These are phyloP conservation scores for Globisporangium okanoganense DNA, from an alignment of 352 stramenopile genomes.

Conservation along the genomic window DNA sequence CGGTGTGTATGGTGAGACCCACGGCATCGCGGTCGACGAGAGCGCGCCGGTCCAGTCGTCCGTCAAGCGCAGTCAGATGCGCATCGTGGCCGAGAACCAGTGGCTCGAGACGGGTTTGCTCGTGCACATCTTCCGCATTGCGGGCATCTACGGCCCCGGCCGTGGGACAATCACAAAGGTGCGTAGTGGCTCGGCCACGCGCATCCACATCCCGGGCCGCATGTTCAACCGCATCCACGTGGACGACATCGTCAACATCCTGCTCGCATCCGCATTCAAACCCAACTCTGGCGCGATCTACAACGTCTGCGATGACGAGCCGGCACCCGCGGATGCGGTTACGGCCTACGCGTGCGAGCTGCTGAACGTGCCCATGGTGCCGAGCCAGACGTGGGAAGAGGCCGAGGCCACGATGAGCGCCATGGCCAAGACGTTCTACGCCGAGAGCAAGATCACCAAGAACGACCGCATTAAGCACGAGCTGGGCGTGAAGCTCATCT, in stretches of 20 bases:
- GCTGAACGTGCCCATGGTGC: constrained; percentile 41
- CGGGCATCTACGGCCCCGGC: constrained; percentile 89
- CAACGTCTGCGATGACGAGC: constrained; percentile 90
- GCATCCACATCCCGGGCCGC: constrained; percentile 70
- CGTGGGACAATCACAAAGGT: constrained; percentile 81
- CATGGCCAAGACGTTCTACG: constrained; percentile 86
- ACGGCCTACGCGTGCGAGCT: constrained; percentile 77
- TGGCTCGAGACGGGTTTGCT: constrained; percentile 76
- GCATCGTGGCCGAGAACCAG: constrained; percentile 67
- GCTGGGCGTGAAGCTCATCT: constrained; percentile 61
- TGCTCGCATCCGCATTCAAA: constrained; percentile 60
- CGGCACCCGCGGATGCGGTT: constrained; percentile 75
- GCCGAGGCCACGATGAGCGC: constrained; percentile 71
- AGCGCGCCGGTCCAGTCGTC: constrained; percentile 60
- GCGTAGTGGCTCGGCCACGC: constrained; percentile 51
- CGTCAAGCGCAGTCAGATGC: constrained; percentile 63
- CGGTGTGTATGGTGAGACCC: constrained; percentile 91
- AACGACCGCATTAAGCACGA: constrained; percentile 77
- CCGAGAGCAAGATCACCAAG: constrained; percentile 76
- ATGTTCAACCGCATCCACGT: constrained; percentile 90
- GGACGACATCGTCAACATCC: constrained; percentile 83
- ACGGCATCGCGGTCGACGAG: constrained; percentile 84
- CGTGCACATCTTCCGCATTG: constrained; percentile 86
- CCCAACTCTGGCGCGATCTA: constrained; percentile 73
- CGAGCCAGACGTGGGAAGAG: constrained; percentile 68